A percentile compares a stretch with the other conserved stretches of the same genome.
These are phyloP conservation scores for Lathyrus aphaca DNA, from an alignment of 306 rosid species.

Conservation along the genomic window DNA sequence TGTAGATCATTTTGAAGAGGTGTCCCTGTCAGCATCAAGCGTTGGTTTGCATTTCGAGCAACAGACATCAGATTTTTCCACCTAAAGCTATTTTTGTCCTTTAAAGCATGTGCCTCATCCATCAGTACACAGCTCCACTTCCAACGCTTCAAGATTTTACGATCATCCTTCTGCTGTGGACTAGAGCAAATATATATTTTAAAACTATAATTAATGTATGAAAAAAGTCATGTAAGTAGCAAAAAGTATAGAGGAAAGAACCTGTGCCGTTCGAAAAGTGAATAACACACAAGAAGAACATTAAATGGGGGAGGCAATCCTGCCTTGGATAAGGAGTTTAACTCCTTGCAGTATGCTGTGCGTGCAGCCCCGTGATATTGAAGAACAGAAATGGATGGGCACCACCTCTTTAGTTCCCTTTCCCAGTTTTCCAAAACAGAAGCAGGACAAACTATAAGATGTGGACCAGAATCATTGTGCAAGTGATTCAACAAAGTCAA, in stretches of 20 bases:
- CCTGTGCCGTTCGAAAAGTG: constrained; percentile 99
- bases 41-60: constrained; percentile 89
- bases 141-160: constrained; percentile 90
- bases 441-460: constrained; percentile 97
- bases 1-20: constrained; percentile 96
- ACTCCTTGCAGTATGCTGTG: constrained; percentile 75
- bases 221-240: constrained; percentile 14
- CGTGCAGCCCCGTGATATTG: constrained; percentile 87
- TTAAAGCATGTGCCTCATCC: constrained; percentile 99
- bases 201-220: constrained; percentile 35
- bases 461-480: constrained; percentile 92
- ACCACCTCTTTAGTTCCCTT: constrained; percentile 92
- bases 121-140: constrained; percentile 95
- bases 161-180: constrained; percentile 96
- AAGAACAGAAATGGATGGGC: constrained; percentile 83
- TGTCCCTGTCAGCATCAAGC: constrained; percentile 96
- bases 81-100: constrained; percentile 91
- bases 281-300: constrained; percentile 95
- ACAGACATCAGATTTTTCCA: constrained; percentile 96
- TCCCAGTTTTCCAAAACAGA: constrained; percentile 99
- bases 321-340: constrained; percentile 78
- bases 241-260: constrained; percentile 36
- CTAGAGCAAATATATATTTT: constrained; percentile 57
- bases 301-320: constrained; percentile 90
- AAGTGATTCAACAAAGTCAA: constrained; percentile 76